phyloP scores from a whole-genome alignment of 1,284 basidiomycete species.

The Xanthoconium separans region DNA sequence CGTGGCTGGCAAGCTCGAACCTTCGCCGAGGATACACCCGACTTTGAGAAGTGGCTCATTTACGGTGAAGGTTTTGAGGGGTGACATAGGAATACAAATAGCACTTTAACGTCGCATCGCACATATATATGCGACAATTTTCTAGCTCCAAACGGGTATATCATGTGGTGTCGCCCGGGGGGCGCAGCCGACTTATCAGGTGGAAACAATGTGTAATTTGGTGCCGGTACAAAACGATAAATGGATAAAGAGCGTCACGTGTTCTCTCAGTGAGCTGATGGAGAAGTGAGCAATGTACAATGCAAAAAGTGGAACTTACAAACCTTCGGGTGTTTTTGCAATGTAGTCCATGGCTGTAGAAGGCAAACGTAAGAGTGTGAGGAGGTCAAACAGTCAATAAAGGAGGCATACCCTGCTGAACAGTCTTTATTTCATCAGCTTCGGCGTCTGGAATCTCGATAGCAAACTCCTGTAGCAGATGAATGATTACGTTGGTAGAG shows the following conservation, averaged over 20 bases:
- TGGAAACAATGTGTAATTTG: slow-evolving; percentile 13
- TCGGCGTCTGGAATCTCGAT: slow-evolving; percentile 98
- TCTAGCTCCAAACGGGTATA: slow-evolving; percentile 9
- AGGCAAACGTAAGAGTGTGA: slow-evolving; percentile 12
- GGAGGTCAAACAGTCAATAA: slow-evolving; percentile 4
- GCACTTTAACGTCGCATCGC: not conserved
- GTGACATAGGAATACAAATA: slow-evolving; percentile 6
- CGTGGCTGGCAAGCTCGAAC: slow-evolving; percentile 33
- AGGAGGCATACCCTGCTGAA: slow-evolving; percentile 76
- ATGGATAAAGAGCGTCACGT: slow-evolving; percentile 7
- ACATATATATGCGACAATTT: slow-evolving; percentile 6
- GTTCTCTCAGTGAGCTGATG: slow-evolving; percentile 27
- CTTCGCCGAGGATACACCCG: slow-evolving; percentile 66
- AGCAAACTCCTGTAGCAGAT: slow-evolving; percentile 64
- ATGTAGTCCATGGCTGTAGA: slow-evolving; percentile 93
- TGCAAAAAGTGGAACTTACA: slow-evolving; percentile 14
- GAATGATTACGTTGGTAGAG: not conserved
- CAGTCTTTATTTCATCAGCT: slow-evolving; percentile 96
- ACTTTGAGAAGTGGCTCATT: slow-evolving; percentile 51
- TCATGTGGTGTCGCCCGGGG: no score
- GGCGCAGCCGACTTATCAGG: slow-evolving; percentile 1
- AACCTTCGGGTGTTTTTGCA: slow-evolving; percentile 90
- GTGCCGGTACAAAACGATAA: slow-evolving; percentile 25
- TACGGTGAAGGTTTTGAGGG: slow-evolving; percentile 27
- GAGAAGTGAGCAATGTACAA: slow-evolving; percentile 8